Conservation (phyloP, 2,329 filamentous ascomycete species). For the Ophiostoma quercus region DNA sequence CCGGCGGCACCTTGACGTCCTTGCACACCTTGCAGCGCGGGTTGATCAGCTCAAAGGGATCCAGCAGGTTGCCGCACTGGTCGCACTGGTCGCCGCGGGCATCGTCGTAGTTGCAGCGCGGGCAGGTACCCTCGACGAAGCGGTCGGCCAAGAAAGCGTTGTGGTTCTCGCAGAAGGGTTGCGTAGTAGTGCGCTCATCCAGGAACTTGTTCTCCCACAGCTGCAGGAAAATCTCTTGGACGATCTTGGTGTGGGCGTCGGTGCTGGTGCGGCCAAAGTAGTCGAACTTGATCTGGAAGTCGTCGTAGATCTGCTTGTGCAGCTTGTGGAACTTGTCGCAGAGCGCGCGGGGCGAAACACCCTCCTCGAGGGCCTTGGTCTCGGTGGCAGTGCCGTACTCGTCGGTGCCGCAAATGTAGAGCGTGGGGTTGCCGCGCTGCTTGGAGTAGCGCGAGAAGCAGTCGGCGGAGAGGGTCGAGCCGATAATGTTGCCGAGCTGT, state of each 20-base stretch:
- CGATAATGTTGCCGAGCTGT: conserved; percentile 73
- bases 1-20: conserved; percentile 67
- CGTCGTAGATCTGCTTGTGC: conserved; percentile 86
- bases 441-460: conserved; percentile 79
- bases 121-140: conserved; percentile 74
- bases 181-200: conserved; percentile 78
- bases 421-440: conserved; percentile 69
- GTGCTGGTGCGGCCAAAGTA: conserved; percentile 93
- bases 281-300: conserved; percentile 94
- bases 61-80: conserved; percentile 65
- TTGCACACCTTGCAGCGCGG: conserved; percentile 97
- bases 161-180: conserved; percentile 75
- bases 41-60: conserved; percentile 70
- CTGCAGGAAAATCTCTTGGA: conserved; percentile 82
- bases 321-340: conserved; percentile 89
- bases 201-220: conserved; percentile 86
- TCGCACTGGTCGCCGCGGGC: conserved; percentile 62
- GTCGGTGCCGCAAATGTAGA: conserved; percentile 69
- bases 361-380: conserved; percentile 87
- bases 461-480: conserved; percentile 81
- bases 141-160: conserved; percentile 74
- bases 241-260: conserved; percentile 81
- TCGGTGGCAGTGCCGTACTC: conserved; percentile 88
- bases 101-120: conserved; percentile 65
- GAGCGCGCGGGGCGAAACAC: conserved; percentile 67